A percentile compares a stretch with the other conserved stretches of the same genome.
These are phyloP conservation scores for Fusarium bulbicola DNA, from an alignment of 2,329 filamentous ascomycete genomes.

Conservation along the genomic window DNA sequence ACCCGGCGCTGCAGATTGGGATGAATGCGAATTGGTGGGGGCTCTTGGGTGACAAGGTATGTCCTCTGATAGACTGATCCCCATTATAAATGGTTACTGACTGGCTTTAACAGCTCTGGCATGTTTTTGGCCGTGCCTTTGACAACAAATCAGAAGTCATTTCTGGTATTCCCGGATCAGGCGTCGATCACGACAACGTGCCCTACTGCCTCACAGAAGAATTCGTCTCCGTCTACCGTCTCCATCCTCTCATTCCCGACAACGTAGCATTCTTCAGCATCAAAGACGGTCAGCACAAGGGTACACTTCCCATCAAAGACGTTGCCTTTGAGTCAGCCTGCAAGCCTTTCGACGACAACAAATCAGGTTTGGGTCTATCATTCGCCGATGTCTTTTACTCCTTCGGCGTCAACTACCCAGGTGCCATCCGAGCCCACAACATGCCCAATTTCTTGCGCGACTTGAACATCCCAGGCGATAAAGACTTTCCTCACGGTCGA, in stretches of 20 bases:
- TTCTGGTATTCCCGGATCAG: conserved; percentile 20
- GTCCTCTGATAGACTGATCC: too few species aligned
- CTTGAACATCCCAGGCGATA: background rate
- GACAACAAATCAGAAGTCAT: conserved; percentile 24
- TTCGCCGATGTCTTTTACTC: conserved; percentile 26
- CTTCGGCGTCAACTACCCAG: conserved; percentile 12
- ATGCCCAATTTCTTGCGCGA: conserved; percentile 22
- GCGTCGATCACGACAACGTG: conserved; percentile 2
- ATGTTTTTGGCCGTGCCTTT: conserved; percentile 7
- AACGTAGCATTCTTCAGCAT: conserved; percentile 18
- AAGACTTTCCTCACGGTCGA: conserved; percentile 11
- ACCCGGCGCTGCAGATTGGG: conserved; percentile 13
- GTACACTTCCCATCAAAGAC: conserved; percentile 4
- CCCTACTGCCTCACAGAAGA: conserved; percentile 22
- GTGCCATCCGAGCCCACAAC: conserved; percentile 22
- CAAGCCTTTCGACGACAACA: background rate
- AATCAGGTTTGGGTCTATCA: background rate
- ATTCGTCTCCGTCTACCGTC: conserved; percentile 24
- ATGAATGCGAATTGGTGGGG: conserved; percentile 31
- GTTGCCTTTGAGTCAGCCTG: conserved; percentile 17
- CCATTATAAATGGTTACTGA: too few species aligned
- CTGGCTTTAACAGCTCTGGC: conserved; percentile 19
- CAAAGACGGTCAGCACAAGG: conserved; percentile 5
- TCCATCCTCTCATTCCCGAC: conserved; percentile 14
- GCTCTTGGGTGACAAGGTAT: conserved; percentile 14